Evolutionary conservation across 2,329 filamentous ascomycete genomes (phyloP).

Genomic region (Hyphodiscus sp.): DNA sequence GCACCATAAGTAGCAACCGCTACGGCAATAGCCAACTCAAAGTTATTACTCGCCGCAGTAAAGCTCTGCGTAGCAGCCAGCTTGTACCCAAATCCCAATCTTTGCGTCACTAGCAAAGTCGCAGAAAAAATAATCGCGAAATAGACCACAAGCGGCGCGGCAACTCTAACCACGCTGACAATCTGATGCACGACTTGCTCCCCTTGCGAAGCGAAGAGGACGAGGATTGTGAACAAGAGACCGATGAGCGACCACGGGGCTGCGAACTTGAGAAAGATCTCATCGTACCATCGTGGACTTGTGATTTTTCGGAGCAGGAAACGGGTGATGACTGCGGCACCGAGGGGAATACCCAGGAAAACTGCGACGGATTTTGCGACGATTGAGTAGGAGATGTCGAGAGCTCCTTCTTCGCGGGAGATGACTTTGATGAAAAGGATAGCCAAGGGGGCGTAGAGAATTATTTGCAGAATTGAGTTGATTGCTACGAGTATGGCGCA

Average conservation of each 20-base stretch:
- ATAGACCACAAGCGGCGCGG: conserved; percentile 75
- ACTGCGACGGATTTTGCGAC: conserved; percentile 77
- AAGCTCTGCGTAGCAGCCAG: conserved; percentile 74
- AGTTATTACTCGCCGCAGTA: conserved; percentile 88
- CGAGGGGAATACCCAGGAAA: conserved; percentile 80
- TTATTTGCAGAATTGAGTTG: conserved; percentile 69
- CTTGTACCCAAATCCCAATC: conserved; percentile 68
- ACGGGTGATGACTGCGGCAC: conserved; percentile 70
- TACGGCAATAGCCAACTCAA: conserved; percentile 85
- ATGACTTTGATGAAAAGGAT: conserved; percentile 64
- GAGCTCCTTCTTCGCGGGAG: conserved; percentile 39
- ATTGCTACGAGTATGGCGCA: conserved; percentile 74
- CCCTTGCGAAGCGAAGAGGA: conserved; percentile 80
- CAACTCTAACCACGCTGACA: conserved; percentile 73
- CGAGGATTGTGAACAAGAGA: conserved; percentile 78
- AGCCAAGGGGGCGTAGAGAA: conserved; percentile 64
- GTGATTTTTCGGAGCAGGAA: conserved; percentile 50
- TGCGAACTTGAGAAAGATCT: conserved; percentile 61
- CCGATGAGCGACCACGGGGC: conserved; percentile 75
- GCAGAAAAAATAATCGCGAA: conserved; percentile 68
- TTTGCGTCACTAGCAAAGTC: conserved; percentile 56
- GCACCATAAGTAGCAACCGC: conserved; percentile 75
- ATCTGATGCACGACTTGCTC: conserved; percentile 73
- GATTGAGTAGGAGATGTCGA: conserved; percentile 50
- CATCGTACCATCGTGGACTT: conserved; percentile 57